A percentile compares a stretch with the other conserved stretches of the same genome.
phyloP scores from a whole-genome alignment of 768 basidiomycete species.

The Daedalea quercina region DNA sequence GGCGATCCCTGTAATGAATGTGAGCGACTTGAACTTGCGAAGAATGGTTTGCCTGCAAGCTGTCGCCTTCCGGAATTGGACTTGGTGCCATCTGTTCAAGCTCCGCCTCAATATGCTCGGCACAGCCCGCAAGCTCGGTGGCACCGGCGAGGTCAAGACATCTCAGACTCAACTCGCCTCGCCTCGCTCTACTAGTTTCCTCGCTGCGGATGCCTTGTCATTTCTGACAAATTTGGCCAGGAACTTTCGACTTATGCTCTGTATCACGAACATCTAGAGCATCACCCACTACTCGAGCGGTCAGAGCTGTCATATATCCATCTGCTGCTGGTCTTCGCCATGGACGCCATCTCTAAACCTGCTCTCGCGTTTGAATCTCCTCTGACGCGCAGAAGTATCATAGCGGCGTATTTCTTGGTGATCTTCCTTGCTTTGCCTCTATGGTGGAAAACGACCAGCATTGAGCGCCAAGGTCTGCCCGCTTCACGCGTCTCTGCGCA shows the following conservation, averaged over 20 bases:
- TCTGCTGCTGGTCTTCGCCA: no score
- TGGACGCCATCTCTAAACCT: not conserved
- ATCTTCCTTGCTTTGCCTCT: constrained; percentile 76
- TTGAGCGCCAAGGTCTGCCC: constrained; percentile 75
- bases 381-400: constrained; percentile 47
- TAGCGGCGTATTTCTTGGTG: constrained; percentile 72
- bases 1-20: not conserved
- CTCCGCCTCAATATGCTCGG: not conserved
- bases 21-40: not conserved
- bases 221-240: no score
- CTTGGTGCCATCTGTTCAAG: constrained; percentile 7
- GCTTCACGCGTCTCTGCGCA: constrained; percentile 45
- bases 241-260: no score
- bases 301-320: no score
- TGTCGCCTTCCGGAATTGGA: constrained; percentile 3
- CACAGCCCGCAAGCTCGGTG: no score
- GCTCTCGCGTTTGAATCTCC: constrained; percentile 44
- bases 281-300: no score
- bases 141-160: no score
- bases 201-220: no score
- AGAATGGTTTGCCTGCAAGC: not conserved
- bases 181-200: no score
- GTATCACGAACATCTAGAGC: no score
- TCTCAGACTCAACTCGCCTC: no score
- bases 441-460: constrained; percentile 94